Conservation (phyloP, 768 basidiomycete genomes). For the Gloeopeniophorella convolvens region DNA sequence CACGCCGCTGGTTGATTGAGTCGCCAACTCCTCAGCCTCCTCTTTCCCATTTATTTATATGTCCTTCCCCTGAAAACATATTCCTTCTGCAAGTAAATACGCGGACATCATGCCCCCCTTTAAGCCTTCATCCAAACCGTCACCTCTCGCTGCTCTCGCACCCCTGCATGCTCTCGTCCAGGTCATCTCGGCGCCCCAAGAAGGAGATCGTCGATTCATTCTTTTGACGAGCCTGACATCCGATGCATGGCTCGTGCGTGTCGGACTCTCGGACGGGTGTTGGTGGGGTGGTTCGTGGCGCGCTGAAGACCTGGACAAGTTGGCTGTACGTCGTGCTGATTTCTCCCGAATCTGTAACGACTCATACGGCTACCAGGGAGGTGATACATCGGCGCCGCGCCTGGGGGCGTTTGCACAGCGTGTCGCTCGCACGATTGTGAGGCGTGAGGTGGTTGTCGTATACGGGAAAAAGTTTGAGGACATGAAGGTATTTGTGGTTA, state of each 20-base stretch:
- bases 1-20: no score
- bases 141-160: slow-evolving; percentile 6
- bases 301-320: neutral
- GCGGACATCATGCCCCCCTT: no score
- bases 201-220: neutral
- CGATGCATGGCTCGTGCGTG: slow-evolving; percentile 9
- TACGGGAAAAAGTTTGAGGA: slow-evolving; percentile 3
- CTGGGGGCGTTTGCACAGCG: slow-evolving; percentile 4
- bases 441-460: neutral
- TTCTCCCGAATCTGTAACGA: no score
- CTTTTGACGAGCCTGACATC: slow-evolving; percentile 4
- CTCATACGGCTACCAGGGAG: no score
- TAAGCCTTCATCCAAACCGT: no score
- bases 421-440: slow-evolving; percentile 1
- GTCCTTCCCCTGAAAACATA: no score
- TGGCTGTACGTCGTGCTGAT: slow-evolving; percentile 4
- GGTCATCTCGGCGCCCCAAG: neutral
- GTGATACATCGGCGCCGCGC: slow-evolving; percentile 1
- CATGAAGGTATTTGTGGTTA: slow-evolving; percentile 14
- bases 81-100: no score
- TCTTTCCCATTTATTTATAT: no score
- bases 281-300: slow-evolving; percentile 15
- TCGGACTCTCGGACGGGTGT: slow-evolving; percentile 11
- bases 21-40: no score
- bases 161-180: slow-evolving; percentile 9